Conservation (phyloP, 257 asterid genomes). For the Phtheirospermum japonicum region DNA sequence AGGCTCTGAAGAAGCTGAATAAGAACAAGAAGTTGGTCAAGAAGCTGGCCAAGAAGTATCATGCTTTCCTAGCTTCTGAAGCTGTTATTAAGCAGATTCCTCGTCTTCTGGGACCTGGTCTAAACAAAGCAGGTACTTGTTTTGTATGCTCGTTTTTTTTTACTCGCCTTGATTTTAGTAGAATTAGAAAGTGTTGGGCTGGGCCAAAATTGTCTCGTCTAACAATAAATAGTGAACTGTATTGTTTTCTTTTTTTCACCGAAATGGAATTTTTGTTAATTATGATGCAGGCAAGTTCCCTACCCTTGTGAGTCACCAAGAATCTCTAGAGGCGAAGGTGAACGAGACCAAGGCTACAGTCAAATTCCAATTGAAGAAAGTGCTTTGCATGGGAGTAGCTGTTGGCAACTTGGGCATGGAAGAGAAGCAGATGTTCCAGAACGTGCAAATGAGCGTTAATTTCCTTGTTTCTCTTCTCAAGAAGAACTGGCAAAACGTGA, state of each 20-base stretch:
- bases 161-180: too few species aligned
- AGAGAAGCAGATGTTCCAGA: slow-evolving; percentile 51
- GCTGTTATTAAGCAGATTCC: slow-evolving; percentile 57
- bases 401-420: slow-evolving; percentile 54
- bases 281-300: slow-evolving; percentile 46
- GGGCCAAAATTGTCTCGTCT: too few species aligned
- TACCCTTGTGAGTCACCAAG: slow-evolving; percentile 50
- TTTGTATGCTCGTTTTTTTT: too few species aligned
- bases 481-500: slow-evolving; percentile 58
- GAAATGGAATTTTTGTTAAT: background rate
- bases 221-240: too few species aligned
- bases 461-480: slow-evolving; percentile 49
- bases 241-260: background rate
- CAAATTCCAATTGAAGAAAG: slow-evolving; percentile 55
- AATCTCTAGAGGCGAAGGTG: slow-evolving; percentile 51
- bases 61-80: slow-evolving; percentile 53
- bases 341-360: slow-evolving; percentile 53
- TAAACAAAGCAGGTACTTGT: slow-evolving; percentile 44
- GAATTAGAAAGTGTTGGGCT: too few species aligned
- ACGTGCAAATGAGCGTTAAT: slow-evolving; percentile 52
- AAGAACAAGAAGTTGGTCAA: slow-evolving; percentile 53
- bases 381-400: slow-evolving; percentile 61
- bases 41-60: slow-evolving; percentile 55
- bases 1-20: slow-evolving; percentile 48
- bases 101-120: slow-evolving; percentile 55